A percentile compares a stretch with the other conserved stretches of the same genome.
Evolutionary conservation across 805 yeast genomes (phyloP).

Genomic region (Monosporozyma solicola): DNA sequence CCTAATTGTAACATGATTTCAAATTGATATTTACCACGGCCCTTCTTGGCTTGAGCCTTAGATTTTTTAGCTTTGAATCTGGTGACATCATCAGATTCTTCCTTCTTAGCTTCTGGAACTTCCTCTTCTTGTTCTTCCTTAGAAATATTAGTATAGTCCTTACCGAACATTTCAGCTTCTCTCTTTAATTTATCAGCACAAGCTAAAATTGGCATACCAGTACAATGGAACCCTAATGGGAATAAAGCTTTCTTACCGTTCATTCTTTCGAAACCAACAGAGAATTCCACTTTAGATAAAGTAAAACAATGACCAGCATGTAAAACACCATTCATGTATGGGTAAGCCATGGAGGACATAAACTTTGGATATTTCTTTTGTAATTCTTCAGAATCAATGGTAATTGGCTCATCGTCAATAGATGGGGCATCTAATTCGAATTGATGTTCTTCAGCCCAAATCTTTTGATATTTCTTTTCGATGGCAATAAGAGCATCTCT

Average conservation of each 20-base stretch:
- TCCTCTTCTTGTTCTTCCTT: constrained; percentile 48
- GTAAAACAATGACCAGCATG: constrained; percentile 98
- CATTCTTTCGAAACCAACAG: constrained; percentile 91
- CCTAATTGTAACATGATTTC: constrained; percentile 96
- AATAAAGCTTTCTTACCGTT: constrained; percentile 84
- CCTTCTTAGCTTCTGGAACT: constrained; percentile 28
- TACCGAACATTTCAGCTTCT: constrained; percentile 87
- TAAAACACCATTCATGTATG: constrained; percentile 96
- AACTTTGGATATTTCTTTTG: constrained; percentile 76
- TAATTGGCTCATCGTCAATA: constrained; percentile 49
- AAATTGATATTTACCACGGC: constrained; percentile 88
- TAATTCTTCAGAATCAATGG: constrained; percentile 55
- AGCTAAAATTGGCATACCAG: constrained; percentile 97
- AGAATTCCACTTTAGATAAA: constrained; percentile 84
- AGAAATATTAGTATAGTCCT: constrained; percentile 62
- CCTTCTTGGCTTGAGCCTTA: constrained; percentile 88
- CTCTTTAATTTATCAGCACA: constrained; percentile 92
- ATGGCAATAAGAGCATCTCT: constrained; percentile 87
- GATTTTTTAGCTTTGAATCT: constrained; percentile 90
- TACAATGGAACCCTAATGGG: constrained; percentile 98
- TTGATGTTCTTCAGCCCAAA: constrained; percentile 79
- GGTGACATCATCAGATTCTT: constrained; percentile 65
- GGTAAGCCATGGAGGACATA: constrained; percentile 93
- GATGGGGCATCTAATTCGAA: constrained; percentile 88
- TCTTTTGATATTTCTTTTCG: constrained; percentile 78